Evolutionary conservation across 768 basidiomycete genomes (phyloP).

Genomic region (Cubamyces sp.): DNA sequence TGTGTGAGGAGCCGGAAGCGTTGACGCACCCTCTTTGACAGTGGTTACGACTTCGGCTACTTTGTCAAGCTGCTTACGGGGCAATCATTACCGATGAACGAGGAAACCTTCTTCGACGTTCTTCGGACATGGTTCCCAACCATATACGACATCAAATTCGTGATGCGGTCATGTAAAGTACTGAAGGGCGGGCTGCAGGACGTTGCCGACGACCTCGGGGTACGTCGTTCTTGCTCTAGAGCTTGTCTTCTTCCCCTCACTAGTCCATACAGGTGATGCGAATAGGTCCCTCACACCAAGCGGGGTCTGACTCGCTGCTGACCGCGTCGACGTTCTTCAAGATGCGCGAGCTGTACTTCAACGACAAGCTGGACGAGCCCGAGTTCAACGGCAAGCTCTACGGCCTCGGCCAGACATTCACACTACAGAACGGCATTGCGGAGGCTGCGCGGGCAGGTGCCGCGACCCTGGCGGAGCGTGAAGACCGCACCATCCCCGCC

Average conservation of each 20-base stretch:
- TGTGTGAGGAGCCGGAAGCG: neutral
- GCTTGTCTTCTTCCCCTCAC: slow-evolving; percentile 4
- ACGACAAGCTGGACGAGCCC: slow-evolving; percentile 81
- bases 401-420: slow-evolving; percentile 81
- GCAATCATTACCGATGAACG: slow-evolving; percentile 83
- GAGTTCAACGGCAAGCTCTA: slow-evolving; percentile 86
- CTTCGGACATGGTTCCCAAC: slow-evolving; percentile 93
- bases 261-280: slow-evolving; percentile 67
- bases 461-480: slow-evolving; percentile 81
- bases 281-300: slow-evolving; percentile 91
- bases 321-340: slow-evolving; percentile 96
- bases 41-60: slow-evolving; percentile 99
- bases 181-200: slow-evolving; percentile 91
- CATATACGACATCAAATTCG: slow-evolving; percentile 96
- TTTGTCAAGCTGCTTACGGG: slow-evolving; percentile 92
- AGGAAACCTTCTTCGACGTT: slow-evolving; percentile 88
- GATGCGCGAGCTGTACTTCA: slow-evolving; percentile 91
- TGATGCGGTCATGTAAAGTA: slow-evolving; percentile 86
- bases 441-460: slow-evolving; percentile 59
- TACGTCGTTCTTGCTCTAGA: slow-evolving; percentile 41
- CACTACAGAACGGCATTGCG: slow-evolving; percentile 64
- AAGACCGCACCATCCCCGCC: slow-evolving; percentile 58
- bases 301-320: slow-evolving; percentile 95
- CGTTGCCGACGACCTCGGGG: slow-evolving; percentile 93
- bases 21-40: slow-evolving; percentile 36